These are phyloP conservation scores for Nothomitra cinnamomea DNA, from an alignment of 2,329 filamentous ascomycete species.

Conservation along the genomic window DNA sequence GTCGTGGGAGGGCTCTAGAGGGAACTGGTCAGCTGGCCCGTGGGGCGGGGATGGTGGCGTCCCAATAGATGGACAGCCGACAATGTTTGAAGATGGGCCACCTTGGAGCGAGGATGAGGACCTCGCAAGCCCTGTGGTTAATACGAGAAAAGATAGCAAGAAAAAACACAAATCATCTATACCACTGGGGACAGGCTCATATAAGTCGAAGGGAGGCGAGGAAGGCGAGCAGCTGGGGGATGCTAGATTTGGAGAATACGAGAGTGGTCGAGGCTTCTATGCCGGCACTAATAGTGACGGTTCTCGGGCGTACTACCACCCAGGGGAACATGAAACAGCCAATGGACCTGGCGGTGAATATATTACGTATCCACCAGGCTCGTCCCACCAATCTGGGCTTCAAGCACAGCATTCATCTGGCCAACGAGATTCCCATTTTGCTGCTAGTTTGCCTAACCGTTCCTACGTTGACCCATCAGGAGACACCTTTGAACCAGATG, in stretches of 20 bases:
- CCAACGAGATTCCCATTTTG: constrained; percentile 38
- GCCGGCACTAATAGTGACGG: constrained; percentile 51
- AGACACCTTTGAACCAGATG: constrained; percentile 2
- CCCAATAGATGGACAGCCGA: not conserved
- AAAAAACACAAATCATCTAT: constrained; percentile 56
- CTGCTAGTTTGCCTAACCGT: constrained; percentile 27
- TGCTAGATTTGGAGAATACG: constrained; percentile 24
- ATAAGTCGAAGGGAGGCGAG: constrained; percentile 3
- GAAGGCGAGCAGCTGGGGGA: not conserved
- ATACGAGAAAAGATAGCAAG: constrained; percentile 50
- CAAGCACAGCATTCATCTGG: constrained; percentile 25
- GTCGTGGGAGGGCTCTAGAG: constrained; percentile 53
- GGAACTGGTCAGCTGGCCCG: constrained; percentile 35
- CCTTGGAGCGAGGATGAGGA: constrained; percentile 95
- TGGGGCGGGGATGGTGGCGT: constrained; percentile 22
- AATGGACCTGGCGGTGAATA: constrained; percentile 66
- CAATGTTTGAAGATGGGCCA: constrained; percentile 50
- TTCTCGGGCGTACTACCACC: constrained; percentile 58
- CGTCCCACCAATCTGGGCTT: constrained; percentile 19
- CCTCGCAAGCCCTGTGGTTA: constrained; percentile 67
- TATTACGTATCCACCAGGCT: constrained; percentile 57
- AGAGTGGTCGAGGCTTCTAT: constrained; percentile 45
- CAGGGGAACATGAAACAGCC: constrained; percentile 45
- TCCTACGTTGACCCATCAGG: constrained; percentile 14
- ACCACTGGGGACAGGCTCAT: constrained; percentile 19